Evolutionary conservation across 2,329 filamentous ascomycete species (phyloP), one percentile per base, ranked within the genome.

Genomic region (Macrophomina pseudophaseolina): DNA sequence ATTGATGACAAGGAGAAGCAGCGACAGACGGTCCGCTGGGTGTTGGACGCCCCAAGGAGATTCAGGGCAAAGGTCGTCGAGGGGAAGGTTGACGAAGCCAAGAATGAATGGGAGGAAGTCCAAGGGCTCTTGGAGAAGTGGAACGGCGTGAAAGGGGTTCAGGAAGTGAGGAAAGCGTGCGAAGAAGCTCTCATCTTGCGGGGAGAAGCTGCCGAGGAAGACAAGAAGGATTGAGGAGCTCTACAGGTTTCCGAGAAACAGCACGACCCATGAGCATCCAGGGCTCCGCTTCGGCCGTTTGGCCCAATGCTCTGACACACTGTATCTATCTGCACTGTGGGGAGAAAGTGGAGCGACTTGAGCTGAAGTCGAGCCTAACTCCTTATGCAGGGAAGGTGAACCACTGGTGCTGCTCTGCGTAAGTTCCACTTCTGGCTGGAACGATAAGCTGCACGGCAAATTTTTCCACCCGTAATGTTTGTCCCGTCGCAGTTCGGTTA

Each of bases 11-110:
- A 75, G 70, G 70, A 73, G 68, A 78, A 73, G 63, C 77, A 84
- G 69, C 85, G 83, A 68, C 82, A 88, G 71, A 82, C 90, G 6
- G 90, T 90, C 4, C 80, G 80, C 66, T 88, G 89, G 80, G 88
- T 88, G 6, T 76, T 93, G 6, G 85, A 83, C 5, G 85, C 86
- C 3, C 90, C 90, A 48, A 84, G 82, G 40, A 82, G 86, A 71
- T 74, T 94, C 68, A 82, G 85, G 68, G 74, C 74, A 40, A 78
- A 93, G 68, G 81, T 91, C 14, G 80, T 77, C 8, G 84, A 87
- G 60, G 91, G 89, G 33, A 86, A 83, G 70, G 72, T 82, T 40
- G 85, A 88, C 23, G 87, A 89, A 67, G 90, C 91, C 1, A 83
- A 82, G 71, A 72, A 73, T 28, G 81, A 86, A 35, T 86, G 82